Conservation (phyloP, 768 basidiomycete genomes). For the Boletus rubropictus region DNA sequence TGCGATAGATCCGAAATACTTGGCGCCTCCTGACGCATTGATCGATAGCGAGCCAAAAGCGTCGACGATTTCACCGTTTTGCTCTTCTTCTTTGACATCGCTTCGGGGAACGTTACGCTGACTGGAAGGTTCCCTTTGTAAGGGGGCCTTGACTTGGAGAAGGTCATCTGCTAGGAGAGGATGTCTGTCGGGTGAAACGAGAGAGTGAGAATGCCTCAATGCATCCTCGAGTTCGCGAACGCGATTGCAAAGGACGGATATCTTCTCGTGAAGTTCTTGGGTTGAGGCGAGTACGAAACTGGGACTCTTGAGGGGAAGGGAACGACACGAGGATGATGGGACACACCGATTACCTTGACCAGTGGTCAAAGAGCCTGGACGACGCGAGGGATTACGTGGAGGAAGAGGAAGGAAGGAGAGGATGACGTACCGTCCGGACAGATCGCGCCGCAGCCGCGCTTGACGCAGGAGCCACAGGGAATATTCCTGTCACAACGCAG, state of each 20-base stretch:
- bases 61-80: constrained; percentile 63
- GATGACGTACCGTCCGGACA: constrained; percentile 64
- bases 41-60: constrained; percentile 79
- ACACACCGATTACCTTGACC: constrained; percentile 74
- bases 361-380: constrained; percentile 68
- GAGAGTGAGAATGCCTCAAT: constrained; percentile 53
- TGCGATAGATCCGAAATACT: constrained; percentile 71
- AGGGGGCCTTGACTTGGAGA: constrained; percentile 67
- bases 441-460: constrained; percentile 74
- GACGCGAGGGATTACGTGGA: constrained; percentile 16
- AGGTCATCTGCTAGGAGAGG: constrained; percentile 69
- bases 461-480: constrained; percentile 76
- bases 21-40: constrained; percentile 63
- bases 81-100: constrained; percentile 56
- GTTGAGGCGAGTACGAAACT: constrained; percentile 79
- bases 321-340: not conserved
- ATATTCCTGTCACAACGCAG: constrained; percentile 62
- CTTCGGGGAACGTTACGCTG: constrained; percentile 35
- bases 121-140: constrained; percentile 57
- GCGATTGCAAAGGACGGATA: constrained; percentile 63
- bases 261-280: constrained; percentile 79
- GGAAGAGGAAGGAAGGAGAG: constrained; percentile 7
- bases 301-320: constrained; percentile 3
- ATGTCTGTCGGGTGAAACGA: constrained; percentile 54
- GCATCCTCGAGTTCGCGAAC: constrained; percentile 75